These are phyloP conservation scores for Malus sieversii DNA, from an alignment of 306 rosid species.

Conservation along the genomic window DNA sequence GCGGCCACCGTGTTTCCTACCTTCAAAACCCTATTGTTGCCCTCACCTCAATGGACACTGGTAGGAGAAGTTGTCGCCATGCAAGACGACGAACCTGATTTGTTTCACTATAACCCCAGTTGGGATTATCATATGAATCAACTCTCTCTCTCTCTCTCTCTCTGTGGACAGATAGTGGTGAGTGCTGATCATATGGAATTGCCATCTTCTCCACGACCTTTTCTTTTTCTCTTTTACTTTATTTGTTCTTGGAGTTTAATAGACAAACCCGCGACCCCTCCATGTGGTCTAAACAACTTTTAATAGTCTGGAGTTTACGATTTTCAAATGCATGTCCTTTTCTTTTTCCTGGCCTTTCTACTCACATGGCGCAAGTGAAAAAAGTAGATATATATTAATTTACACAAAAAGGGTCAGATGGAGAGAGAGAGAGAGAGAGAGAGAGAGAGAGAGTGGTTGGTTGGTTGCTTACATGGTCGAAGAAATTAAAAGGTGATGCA, in stretches of 20 bases:
- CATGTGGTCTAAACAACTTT: conserved; percentile 49
- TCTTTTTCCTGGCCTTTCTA: conserved; percentile 42
- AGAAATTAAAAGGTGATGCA: not conserved
- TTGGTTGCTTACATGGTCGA: conserved; percentile 21
- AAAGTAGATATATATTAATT: not conserved
- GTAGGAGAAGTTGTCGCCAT: conserved; percentile 19
- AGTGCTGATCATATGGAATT: conserved; percentile 47
- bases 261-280: conserved; percentile 68
- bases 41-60: not conserved
- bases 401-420: not conserved
- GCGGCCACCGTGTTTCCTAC: not conserved
- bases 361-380: conserved; percentile 46
- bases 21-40: not conserved
- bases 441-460: not conserved
- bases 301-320: not conserved
- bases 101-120: not conserved
- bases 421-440: not conserved
- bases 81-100: conserved; percentile 33
- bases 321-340: conserved; percentile 46
- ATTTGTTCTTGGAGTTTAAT: conserved; percentile 46
- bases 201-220: conserved; percentile 25
- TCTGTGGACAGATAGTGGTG: conserved; percentile 23
- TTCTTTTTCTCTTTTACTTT: conserved; percentile 23
- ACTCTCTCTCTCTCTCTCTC: not conserved
- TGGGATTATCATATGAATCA: not conserved